These are phyloP conservation scores for Suhomyces taliae DNA, from an alignment of 1,139 yeast species.

Conservation along the genomic window DNA sequence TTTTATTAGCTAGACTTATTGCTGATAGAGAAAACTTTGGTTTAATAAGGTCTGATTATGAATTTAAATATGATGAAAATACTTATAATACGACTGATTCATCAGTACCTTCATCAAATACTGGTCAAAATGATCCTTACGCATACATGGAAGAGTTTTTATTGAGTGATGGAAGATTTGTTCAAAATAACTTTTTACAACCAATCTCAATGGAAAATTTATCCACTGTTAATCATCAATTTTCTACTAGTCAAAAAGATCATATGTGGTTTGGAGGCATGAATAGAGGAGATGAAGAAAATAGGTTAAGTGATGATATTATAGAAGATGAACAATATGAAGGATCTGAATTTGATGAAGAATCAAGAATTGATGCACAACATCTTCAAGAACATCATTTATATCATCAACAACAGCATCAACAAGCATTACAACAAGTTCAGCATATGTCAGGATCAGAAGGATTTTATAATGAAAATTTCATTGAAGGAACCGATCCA, in stretches of 20 bases:
- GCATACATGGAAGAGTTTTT: conserved; percentile 37
- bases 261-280: conserved; percentile 29
- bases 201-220: conserved; percentile 33
- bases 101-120: conserved; percentile 11
- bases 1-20: conserved; percentile 48
- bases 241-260: conserved; percentile 18
- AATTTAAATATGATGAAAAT: conserved; percentile 42
- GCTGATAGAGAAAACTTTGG: conserved; percentile 55
- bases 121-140: conserved; percentile 21
- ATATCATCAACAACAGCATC: conserved; percentile 22
- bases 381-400: conserved; percentile 16
- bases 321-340: conserved; percentile 12
- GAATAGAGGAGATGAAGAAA: conserved; percentile 14
- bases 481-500: conserved; percentile 14
- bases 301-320: conserved; percentile 18
- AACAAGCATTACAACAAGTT: conserved; percentile 13
- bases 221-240: conserved; percentile 11
- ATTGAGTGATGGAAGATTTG: conserved; percentile 44
- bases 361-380: conserved; percentile 5
- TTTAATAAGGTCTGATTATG: conserved; percentile 42
- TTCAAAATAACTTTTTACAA: conserved; percentile 43
- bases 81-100: conserved; percentile 29
- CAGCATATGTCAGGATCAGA: conserved; percentile 15
- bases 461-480: conserved; percentile 27
- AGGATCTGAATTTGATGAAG: conserved; percentile 17